Conservation (phyloP, 805 yeast species). For the Saturnispora dispora region DNA sequence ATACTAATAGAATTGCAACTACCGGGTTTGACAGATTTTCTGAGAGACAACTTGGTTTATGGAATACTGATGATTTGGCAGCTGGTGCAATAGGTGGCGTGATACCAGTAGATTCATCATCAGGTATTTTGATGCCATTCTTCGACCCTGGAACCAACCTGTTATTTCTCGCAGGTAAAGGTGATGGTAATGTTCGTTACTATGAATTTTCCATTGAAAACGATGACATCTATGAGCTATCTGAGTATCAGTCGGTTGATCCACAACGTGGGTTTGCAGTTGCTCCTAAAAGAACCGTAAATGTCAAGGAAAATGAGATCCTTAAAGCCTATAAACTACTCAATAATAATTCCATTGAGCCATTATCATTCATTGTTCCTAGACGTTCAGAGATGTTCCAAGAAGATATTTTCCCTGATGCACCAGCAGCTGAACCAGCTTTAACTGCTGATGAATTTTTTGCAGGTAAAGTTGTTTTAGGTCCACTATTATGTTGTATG, state of each 20-base stretch:
- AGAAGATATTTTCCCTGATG: conserved; percentile 86
- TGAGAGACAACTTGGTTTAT: conserved; percentile 90
- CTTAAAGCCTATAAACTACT: conserved; percentile 79
- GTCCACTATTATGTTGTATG: conserved; percentile 74
- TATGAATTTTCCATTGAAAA: conserved; percentile 63
- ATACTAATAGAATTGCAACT: conserved; percentile 74
- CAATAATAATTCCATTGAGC: conserved; percentile 77
- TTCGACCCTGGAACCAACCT: conserved; percentile 75
- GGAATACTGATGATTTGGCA: conserved; percentile 72
- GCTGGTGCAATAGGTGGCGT: conserved; percentile 88
- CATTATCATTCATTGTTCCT: conserved; percentile 88
- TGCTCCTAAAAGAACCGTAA: conserved; percentile 75
- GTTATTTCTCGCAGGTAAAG: conserved; percentile 89
- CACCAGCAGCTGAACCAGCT: conserved; percentile 75
- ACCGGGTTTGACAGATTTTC: conserved; percentile 91
- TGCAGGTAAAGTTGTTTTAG: conserved; percentile 67
- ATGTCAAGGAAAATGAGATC: conserved; percentile 76
- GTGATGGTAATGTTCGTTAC: conserved; percentile 95
- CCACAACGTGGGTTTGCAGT: conserved; percentile 96
- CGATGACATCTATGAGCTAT: conserved; percentile 72
- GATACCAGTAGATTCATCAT: conserved; percentile 74
- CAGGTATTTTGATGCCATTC: conserved; percentile 90
- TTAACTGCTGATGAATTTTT: conserved; percentile 72
- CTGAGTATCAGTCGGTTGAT: conserved; percentile 83
- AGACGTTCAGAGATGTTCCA: conserved; percentile 91